phyloP scores from a whole-genome alignment of 139 green algal genomes.

The Nannochloris sp. region DNA sequence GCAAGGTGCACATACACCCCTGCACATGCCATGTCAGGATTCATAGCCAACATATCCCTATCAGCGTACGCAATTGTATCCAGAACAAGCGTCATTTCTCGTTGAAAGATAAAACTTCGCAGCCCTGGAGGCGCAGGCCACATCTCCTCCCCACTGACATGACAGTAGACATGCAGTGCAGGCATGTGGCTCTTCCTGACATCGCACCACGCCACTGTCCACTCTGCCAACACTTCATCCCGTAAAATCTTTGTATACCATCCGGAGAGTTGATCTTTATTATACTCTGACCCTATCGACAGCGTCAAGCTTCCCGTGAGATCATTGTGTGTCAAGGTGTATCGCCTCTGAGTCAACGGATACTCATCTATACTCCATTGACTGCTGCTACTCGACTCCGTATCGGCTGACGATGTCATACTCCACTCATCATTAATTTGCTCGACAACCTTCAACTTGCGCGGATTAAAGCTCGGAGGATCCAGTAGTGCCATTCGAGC shows the following conservation, averaged over 20 bases:
- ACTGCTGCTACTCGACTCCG: background rate
- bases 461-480: constrained; percentile 52
- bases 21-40: constrained; percentile 34
- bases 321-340: constrained; percentile 91
- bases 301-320: constrained; percentile 69
- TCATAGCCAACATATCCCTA: constrained; percentile 32
- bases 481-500: constrained; percentile 40
- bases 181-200: constrained; percentile 1
- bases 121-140: constrained; percentile 74
- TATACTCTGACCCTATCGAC: constrained; percentile 67
- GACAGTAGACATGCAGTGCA: constrained; percentile 76
- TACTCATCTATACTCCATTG: no score
- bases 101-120: constrained; percentile 81
- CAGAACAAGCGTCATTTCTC: constrained; percentile 84
- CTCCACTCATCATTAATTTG: constrained; percentile 10
- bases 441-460: constrained; percentile 53
- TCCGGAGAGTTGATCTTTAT: constrained; percentile 62
- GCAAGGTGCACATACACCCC: constrained; percentile 70
- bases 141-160: constrained; percentile 74
- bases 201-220: constrained; percentile 18
- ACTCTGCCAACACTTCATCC: constrained; percentile 82
- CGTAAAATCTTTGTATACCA: constrained; percentile 54
- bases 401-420: background rate
- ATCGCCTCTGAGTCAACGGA: constrained; percentile 30
- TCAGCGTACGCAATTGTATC: constrained; percentile 70